Evolutionary conservation across 1,284 basidiomycete genomes (phyloP).

Genomic region (Cryptococcus jaspeensis): DNA sequence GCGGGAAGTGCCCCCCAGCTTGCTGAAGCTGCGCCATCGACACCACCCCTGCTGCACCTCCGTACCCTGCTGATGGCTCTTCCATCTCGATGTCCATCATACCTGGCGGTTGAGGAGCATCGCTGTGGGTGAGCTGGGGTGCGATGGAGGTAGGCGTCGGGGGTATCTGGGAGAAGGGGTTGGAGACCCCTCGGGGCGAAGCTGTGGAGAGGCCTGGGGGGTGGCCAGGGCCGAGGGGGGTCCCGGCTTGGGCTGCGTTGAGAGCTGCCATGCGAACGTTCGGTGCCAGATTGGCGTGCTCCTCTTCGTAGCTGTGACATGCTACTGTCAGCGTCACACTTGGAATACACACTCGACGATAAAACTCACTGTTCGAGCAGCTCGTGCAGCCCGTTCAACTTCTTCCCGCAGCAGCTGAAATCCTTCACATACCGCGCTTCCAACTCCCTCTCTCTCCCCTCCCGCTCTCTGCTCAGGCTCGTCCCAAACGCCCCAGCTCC

Average conservation of each 20-base stretch:
- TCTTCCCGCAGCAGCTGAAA: constrained; percentile 50
- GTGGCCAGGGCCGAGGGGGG: too few relatives aligned
- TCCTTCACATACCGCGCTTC: constrained; percentile 52
- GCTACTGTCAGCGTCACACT: neutral
- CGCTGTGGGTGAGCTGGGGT: constrained; percentile 21
- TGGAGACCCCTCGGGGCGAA: constrained; percentile 1
- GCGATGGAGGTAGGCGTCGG: constrained; percentile 10
- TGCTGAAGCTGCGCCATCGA: constrained; percentile 18
- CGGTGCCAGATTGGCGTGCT: constrained; percentile 48
- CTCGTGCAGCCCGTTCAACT: constrained; percentile 51
- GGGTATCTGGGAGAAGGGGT: constrained; percentile 12
- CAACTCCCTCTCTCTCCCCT: constrained; percentile 44
- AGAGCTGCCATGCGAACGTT: constrained; percentile 48
- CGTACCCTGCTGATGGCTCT: too few relatives aligned
- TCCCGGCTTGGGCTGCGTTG: constrained; percentile 34
- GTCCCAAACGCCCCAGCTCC: constrained; percentile 34
- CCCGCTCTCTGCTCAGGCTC: constrained; percentile 41
- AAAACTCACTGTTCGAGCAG: constrained; percentile 51
- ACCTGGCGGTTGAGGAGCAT: constrained; percentile 50
- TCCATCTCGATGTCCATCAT: constrained; percentile 55
- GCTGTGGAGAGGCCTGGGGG: too few relatives aligned
- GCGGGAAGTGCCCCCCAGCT: neutral
- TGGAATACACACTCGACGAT: neutral
- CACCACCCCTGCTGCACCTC: too few relatives aligned
- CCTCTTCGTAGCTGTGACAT: constrained; percentile 52